Evolutionary conservation across 257 asterid species (phyloP), one percentile per base, ranked within the genome.

Genomic region (Nicotiana paniculata): DNA sequence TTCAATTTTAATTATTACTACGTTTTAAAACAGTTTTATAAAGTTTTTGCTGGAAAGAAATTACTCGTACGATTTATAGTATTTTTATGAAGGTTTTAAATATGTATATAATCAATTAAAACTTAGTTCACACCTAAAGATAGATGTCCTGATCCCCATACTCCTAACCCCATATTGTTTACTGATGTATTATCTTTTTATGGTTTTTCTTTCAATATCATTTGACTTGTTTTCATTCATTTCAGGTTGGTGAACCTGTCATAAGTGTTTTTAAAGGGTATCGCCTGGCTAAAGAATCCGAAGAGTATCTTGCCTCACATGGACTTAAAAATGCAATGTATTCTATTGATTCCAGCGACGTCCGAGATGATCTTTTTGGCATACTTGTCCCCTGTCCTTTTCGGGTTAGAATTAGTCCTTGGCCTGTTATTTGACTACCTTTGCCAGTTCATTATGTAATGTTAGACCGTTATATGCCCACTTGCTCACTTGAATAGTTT

Each of bases 331-430:
- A 90, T 89, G 89, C 97, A 33, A 91, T 92, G 51, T 93, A 92
- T 84, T 88, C 94, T 65, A 54, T 91, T 30, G 89, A 87, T 83
- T 87, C 91, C 77, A 70, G 83, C 74, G 88, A 86, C 63, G 86
- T 93, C 81, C 92, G 86, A 76, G 96, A 90, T 75, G 93, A 88
- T 87, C 96, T 93, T 65, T 95, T 95, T 85, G 99, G 98, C 83
- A 89, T 85, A 82, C 90, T 94, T 69, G 74, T 87, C 66, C 81
- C 89, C 81, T 93, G 99, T 82, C 97, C 97, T 55, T 91, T 90
- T 82, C 93, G 96, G 91, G 98, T 93, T 82, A 85, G 93, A 83
- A 65, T 69, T 79, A 75, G 53, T 59, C 51, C 70, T 84, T 81
- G 68, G 35, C 35, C 68, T 62, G 33, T 62, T 62, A 62, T 62